Percentiles rank a stretch among this genome's conserved stretches.
phyloP scores from a whole-genome alignment of 73 alveolate genomes.

The Paramecium biaurelia region DNA sequence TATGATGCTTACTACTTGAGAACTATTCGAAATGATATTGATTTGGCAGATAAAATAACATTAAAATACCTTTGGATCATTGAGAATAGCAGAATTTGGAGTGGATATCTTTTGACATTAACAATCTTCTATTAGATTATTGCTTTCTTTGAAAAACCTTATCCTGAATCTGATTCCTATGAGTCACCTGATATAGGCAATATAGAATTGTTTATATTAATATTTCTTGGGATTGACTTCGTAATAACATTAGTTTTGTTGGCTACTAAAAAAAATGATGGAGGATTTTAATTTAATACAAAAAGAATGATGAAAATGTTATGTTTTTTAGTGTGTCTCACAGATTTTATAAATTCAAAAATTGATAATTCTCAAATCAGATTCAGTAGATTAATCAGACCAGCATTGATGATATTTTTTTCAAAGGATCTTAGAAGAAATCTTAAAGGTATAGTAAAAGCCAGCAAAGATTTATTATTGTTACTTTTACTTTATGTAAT shows the following conservation, averaged over 20 bases:
- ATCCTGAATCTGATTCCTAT: not conserved
- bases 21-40: constrained; percentile 44
- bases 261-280: constrained; percentile 5
- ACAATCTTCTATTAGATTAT: not conserved
- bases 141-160: constrained; percentile 34
- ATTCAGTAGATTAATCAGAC: constrained; percentile 56
- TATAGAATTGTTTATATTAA: not conserved
- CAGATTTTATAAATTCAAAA: not conserved
- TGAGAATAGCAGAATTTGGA: constrained; percentile 26
- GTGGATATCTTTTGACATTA: not conserved
- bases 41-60: not conserved
- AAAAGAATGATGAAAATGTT: not conserved
- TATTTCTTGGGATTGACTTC: not conserved
- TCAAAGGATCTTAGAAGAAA: constrained; percentile 58
- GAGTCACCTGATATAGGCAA: not conserved
- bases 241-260: not conserved
- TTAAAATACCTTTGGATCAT: not conserved
- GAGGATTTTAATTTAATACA: not conserved
- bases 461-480: constrained; percentile 38
- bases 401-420: constrained; percentile 35
- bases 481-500: constrained; percentile 24
- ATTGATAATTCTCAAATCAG: not conserved
- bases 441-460: constrained; percentile 40
- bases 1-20: constrained; percentile 52
- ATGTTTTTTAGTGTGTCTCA: not conserved